phyloP scores from a whole-genome alignment of 768 basidiomycete species.

The Pholiota conissans region DNA sequence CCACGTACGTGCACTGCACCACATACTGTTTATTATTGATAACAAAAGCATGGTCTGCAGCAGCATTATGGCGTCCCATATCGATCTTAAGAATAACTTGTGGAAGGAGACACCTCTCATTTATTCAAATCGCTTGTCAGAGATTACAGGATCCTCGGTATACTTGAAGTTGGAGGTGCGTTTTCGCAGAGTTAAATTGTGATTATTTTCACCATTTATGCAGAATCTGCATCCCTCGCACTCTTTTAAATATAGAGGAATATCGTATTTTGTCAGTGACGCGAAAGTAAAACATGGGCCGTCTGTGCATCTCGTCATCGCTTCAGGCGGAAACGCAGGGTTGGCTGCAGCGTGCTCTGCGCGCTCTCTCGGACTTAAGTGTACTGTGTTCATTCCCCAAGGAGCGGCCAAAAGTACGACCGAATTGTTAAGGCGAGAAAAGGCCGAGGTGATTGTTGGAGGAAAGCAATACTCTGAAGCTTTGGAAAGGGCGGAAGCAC shows the following conservation, averaged over 20 bases:
- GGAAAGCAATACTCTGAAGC: slow-evolving; percentile 64
- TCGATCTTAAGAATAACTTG: slow-evolving; percentile 18
- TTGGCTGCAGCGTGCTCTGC: slow-evolving; percentile 70
- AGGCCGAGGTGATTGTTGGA: slow-evolving; percentile 56
- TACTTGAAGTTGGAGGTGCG: slow-evolving; percentile 76
- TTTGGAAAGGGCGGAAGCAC: slow-evolving; percentile 45
- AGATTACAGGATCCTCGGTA: slow-evolving; percentile 46
- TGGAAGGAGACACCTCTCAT: slow-evolving; percentile 71
- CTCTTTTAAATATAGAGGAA: slow-evolving; percentile 78
- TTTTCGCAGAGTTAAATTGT: neutral
- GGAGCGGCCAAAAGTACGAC: slow-evolving; percentile 50
- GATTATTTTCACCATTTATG: neutral
- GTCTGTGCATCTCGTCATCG: slow-evolving; percentile 61
- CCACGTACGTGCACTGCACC: no score
- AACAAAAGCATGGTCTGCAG: no score
- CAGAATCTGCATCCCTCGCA: slow-evolving; percentile 73
- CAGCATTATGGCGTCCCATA: neutral
- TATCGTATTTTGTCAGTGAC: slow-evolving; percentile 60
- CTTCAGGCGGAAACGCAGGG: slow-evolving; percentile 83
- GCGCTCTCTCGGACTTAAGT: slow-evolving; percentile 49
- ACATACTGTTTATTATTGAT: no score
- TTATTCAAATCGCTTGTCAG: slow-evolving; percentile 58
- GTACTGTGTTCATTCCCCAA: slow-evolving; percentile 68
- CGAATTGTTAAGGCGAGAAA: slow-evolving; percentile 48
- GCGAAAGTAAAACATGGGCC: slow-evolving; percentile 51